Base-by-base conservation (phyloP, 805 yeast species). In the Starmerella apis region DNA sequence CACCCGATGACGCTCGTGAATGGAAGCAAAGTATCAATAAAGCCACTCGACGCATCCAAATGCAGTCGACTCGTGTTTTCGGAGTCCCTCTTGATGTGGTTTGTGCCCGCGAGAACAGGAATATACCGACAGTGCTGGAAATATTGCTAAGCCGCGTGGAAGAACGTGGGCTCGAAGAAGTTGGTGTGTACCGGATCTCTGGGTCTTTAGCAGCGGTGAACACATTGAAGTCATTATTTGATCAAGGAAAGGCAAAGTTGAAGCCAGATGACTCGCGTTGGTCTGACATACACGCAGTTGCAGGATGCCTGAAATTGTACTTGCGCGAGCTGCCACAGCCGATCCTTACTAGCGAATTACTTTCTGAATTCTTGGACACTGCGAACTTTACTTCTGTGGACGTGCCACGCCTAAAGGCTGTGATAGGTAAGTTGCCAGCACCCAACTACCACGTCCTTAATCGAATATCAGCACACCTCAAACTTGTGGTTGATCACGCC, bases 291-390 rank as follows among this genome's bases (percentile, higher is more conserved):
- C 90, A 88, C 63, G 83, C 94, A 1, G 76, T 86, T 43, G 87
- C 95, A 1, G 92, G 95, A 28, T 80, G 94, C 59, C 81, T 88
- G 59, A 88, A 88, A 63, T 74, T 83, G 55, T 88, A 77, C 61
- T 68, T 88, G 58, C 74, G 96, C 59, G 96, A 86, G 58, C 68
- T 88, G 31, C 95, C 96, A 0, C 94, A 86, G 59, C 84, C 94
- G 2, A 66, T 86, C 31, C 74, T 88, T 41, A 78, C 90, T 0
- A 79, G 76, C 52, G 77, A 74, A 25, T 73, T 78, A n/a, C 75
- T 87, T 22, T 78, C 77, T 6, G 71, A 71, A 19, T 79, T 86
- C 59, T 55, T 68, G 10, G 69, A 50, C 11, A 62, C 71, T n/a
- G 43, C 37, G 11, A 52, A 47, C 42, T 63, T 60, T 39, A 30